phyloP scores from a whole-genome alignment of 2,329 filamentous ascomycete species.

The Fusarium sp. region DNA sequence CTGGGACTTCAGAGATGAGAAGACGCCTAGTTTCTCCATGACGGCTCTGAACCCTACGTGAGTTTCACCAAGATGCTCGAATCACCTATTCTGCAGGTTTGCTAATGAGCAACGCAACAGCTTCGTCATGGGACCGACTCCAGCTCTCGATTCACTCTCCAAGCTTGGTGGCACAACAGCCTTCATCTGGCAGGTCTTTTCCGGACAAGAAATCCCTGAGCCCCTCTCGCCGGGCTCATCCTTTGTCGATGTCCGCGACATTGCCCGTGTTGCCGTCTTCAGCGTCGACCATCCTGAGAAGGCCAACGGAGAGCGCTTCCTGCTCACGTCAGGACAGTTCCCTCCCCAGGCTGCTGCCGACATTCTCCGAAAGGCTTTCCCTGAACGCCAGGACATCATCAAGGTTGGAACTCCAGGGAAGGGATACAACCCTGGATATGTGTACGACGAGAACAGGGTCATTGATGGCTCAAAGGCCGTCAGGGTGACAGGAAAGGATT shows the following conservation, averaged over 20 bases:
- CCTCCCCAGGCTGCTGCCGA: constrained; percentile 40
- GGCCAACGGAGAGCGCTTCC: constrained; percentile 34
- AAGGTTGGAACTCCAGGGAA: constrained; percentile 35
- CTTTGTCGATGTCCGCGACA: constrained; percentile 41
- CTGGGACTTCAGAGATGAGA: constrained; percentile 39
- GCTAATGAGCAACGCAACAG: constrained; percentile 11
- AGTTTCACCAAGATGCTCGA: background rate
- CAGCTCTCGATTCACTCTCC: constrained; percentile 28
- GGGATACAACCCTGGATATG: constrained; percentile 31
- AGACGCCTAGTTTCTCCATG: constrained; percentile 35
- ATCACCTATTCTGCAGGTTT: background rate
- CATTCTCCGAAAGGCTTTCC: constrained; percentile 40
- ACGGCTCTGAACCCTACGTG: constrained; percentile 41
- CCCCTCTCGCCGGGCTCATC: constrained; percentile 16
- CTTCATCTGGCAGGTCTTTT: constrained; percentile 40
- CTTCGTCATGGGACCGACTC: constrained; percentile 42
- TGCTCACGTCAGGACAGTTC: constrained; percentile 31
- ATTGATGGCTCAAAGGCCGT: constrained; percentile 38
- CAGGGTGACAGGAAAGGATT: constrained; percentile 30
- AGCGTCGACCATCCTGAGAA: constrained; percentile 35
- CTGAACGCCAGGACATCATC: constrained; percentile 32
- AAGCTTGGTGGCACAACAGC: constrained; percentile 36
- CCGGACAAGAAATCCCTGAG: constrained; percentile 38
- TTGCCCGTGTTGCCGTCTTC: constrained; percentile 39
- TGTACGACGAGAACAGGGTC: constrained; percentile 12